Percentiles rank a stretch among this genome's conserved stretches.
Evolutionary conservation across 768 basidiomycete species (phyloP).

Genomic region (Naganishia antarctica): DNA sequence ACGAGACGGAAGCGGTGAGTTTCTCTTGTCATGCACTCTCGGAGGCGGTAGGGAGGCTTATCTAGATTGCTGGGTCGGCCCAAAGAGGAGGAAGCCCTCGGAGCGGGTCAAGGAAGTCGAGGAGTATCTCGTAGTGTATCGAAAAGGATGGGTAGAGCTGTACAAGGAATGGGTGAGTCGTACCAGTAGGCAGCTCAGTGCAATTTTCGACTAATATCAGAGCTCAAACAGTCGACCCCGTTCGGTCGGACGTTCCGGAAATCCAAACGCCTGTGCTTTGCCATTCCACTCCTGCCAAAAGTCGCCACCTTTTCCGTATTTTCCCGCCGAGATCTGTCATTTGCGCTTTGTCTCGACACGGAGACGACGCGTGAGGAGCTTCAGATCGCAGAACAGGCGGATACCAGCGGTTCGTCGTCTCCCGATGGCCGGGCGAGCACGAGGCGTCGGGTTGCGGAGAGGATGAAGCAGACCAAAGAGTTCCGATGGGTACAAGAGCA

Average conservation of each 20-base stretch:
- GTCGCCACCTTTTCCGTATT: slow-evolving; percentile 74
- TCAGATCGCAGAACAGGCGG: background rate
- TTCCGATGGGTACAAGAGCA: slow-evolving; percentile 52
- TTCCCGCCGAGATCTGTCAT: slow-evolving; percentile 78
- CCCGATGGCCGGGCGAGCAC: background rate
- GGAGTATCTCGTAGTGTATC: slow-evolving; percentile 83
- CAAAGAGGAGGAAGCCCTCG: slow-evolving; percentile 60
- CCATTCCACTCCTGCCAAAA: slow-evolving; percentile 65
- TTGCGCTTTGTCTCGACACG: slow-evolving; percentile 56
- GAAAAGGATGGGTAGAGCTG: slow-evolving; percentile 69
- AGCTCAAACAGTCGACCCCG: slow-evolving; percentile 51
- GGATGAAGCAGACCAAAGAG: slow-evolving; percentile 45
- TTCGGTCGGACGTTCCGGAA: slow-evolving; percentile 64
- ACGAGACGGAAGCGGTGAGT: slow-evolving; percentile 35
- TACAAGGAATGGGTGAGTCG: slow-evolving; percentile 74
- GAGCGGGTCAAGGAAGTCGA: slow-evolving; percentile 60
- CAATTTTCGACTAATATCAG: background rate
- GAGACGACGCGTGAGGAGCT: slow-evolving; percentile 19
- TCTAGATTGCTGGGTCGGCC: too few relatives aligned
- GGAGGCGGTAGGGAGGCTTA: slow-evolving; percentile 53
- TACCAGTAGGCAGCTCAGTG: background rate
- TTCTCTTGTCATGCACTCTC: background rate
- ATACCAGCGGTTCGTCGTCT: background rate
- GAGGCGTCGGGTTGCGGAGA: background rate
- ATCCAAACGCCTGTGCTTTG: slow-evolving; percentile 71